Base-by-base conservation (phyloP, 1,284 basidiomycete species). In the Gomphus sp. region DNA sequence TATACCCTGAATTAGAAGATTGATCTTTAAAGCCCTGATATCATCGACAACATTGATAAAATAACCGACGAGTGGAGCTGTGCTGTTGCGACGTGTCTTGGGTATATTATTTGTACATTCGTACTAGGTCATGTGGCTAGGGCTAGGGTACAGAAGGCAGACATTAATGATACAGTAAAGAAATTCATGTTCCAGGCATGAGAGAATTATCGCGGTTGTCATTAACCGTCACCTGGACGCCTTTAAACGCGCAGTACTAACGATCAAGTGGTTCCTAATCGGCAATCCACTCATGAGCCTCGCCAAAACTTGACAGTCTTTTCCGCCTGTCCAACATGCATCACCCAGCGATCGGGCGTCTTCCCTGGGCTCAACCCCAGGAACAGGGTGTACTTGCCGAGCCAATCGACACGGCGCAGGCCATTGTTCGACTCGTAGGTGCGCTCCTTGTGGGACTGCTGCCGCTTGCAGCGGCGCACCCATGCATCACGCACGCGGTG, bases 271-370 rank as follows among this genome's bases (percentile, higher is more conserved):
- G n/a, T n/a, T n/a, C n/a, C n/a, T n/a, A n/a, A n/a, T n/a, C n/a
- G n/a, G n/a, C n/a, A n/a, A n/a, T n/a, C n/a, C n/a, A n/a, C n/a
- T n/a, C 52, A 55, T 37, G 52, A 55, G 7, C 50, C 57, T 16
- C 37, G 31, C 49, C 57, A 52, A 52, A 58, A 59, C 28, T 59
- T 59, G 52, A 59, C 58, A 28, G 58, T 39, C 52, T 59, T 59
- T 31, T 54, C 58, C 8, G 39, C 58, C 25, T 54, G 51, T 22
- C 33, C 44, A 16, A 59, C 52, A 25, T 59, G 58, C 45, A 59
- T 36, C 18, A 47, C 33, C 58, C 58, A 59, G 5, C 43, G 41
- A 22, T 52, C 58, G 18, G 2, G 45, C 16, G 45, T 12, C 22
- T 36, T 31, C 14, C 44, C 52, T 8, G 52, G 58, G 25, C 34